phyloP scores from a whole-genome alignment of 2,329 filamentous ascomycete species.

The Trichoderma sp. region DNA sequence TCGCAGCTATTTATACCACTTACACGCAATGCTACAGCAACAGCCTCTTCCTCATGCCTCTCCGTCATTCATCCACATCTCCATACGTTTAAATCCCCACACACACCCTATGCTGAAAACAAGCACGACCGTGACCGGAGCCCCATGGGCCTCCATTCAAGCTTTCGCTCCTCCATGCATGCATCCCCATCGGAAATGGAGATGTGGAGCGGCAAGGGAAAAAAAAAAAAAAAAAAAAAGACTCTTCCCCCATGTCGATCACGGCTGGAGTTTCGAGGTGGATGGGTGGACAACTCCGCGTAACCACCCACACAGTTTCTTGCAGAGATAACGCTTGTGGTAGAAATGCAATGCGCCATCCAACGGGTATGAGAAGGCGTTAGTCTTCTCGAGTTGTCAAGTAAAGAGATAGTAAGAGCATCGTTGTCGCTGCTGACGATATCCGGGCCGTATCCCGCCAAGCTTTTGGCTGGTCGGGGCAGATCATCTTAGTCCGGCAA shows the following conservation, averaged over 20 bases:
- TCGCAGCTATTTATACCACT: not conserved
- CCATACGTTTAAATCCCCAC: not conserved
- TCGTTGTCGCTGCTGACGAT: not conserved
- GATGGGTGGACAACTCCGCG: constrained; percentile 19
- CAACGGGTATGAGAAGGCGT: not conserved
- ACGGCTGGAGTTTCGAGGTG: not conserved
- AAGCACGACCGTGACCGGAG: constrained; percentile 5
- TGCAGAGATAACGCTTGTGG: not conserved
- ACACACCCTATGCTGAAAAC: not conserved
- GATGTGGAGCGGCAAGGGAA: constrained; percentile 3
- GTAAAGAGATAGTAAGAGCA: not conserved
- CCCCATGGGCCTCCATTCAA: constrained; percentile 16
- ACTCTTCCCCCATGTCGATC: constrained; percentile 16
- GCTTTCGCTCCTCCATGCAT: not conserved
- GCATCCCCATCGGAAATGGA: constrained; percentile 17
- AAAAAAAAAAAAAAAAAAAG: not conserved
- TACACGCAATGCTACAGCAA: not conserved
- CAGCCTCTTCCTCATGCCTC: not conserved
- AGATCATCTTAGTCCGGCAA: not conserved
- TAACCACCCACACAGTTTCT: not conserved
- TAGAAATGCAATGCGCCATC: not conserved
- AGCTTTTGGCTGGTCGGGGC: not conserved
- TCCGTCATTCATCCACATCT: not conserved
- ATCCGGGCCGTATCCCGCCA: not conserved
- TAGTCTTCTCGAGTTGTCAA: not conserved